Evolutionary conservation across 352 stramenopile species (phyloP).

Genomic region (Blastocystis sp.): DNA sequence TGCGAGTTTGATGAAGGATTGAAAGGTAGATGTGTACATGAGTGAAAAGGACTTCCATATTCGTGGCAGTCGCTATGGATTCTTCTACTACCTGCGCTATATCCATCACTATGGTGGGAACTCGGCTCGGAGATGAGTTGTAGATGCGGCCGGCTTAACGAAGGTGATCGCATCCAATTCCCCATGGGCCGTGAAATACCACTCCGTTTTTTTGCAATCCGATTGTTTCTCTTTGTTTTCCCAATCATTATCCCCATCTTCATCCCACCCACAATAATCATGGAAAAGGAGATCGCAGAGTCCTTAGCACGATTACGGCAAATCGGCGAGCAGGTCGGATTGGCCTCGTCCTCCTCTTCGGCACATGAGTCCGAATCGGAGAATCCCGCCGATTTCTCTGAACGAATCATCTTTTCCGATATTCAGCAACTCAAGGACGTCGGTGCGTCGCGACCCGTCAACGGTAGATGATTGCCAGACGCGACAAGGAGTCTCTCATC

Average conservation of each 20-base stretch:
- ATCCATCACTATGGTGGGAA: neutral
- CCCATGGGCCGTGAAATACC: neutral
- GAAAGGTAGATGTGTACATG: neutral
- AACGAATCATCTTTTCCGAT: slow-evolving; percentile 38
- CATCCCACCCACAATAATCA: neutral
- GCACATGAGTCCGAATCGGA: neutral
- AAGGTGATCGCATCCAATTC: neutral
- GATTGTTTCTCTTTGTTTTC: neutral
- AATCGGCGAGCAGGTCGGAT: slow-evolving; percentile 35
- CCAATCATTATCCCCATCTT: neutral
- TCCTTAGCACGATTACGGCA: neutral
- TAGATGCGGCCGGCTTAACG: neutral
- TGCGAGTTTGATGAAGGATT: neutral
- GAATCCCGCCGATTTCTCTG: slow-evolving; percentile 9
- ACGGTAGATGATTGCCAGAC: slow-evolving; percentile 1
- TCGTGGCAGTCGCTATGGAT: neutral
- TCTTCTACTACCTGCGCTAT: neutral
- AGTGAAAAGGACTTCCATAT: neutral
- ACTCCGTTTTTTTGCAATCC: neutral
- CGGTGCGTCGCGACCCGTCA: neutral
- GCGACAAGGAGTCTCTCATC: slow-evolving; percentile 55
- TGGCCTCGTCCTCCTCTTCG: neutral
- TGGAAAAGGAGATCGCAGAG: slow-evolving; percentile 50
- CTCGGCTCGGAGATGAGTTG: neutral
- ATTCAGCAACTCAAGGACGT: slow-evolving; percentile 49